Evolutionary conservation across 108 stramenopile genomes (phyloP), one percentile per base, ranked within the genome.

Genomic region (Tribonema minus): DNA sequence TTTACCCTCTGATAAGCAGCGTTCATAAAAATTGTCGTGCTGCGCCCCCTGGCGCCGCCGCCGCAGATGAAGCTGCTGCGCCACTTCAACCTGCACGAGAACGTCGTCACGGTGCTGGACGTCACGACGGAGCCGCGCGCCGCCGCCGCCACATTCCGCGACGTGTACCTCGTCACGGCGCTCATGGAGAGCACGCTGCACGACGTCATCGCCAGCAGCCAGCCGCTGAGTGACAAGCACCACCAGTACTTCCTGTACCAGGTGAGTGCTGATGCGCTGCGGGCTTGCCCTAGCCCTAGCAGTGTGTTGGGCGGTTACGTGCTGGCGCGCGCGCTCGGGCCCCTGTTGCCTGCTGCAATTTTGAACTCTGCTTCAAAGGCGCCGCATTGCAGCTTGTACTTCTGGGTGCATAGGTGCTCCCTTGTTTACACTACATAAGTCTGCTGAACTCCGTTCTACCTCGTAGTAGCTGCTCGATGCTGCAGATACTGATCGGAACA

Each of bases 91-190:
- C 81, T 58, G 15, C 87, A 87, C 82, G 84, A 84, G 65, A 87
- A 89, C 70, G 63, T 89, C 20, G 83, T 88, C 12, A 76, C 77
- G 20, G 80, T 89, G 25, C 54, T 86, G 15, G 88, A 89, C 71
- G 86, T 88, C 81, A 87, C 89, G 87, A 41, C 84, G 2, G 32
- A 86, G 38, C 92, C 89, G 23, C 89, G 90, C 31, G 81, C 82
- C 32, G 91, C 90, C 61, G 78, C 91, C 31, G 93, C 95, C 75
- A n/a, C n/a, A n/a, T 97, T 95, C 83, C 81, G 93, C 64, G 84
- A 84, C 37, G 70, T 87, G 9, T 88, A 88, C 71, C 87, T 88
- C 37, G 88, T 87, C 23, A 87, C 86, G 15, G 81, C 77, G 26
- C 79, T 87, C 20, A 84, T 85, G 82, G 88, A 89, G 67, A 64